These are phyloP conservation scores for Alternaria brassicicola DNA, from an alignment of 2,329 filamentous ascomycete species.

Conservation along the genomic window DNA sequence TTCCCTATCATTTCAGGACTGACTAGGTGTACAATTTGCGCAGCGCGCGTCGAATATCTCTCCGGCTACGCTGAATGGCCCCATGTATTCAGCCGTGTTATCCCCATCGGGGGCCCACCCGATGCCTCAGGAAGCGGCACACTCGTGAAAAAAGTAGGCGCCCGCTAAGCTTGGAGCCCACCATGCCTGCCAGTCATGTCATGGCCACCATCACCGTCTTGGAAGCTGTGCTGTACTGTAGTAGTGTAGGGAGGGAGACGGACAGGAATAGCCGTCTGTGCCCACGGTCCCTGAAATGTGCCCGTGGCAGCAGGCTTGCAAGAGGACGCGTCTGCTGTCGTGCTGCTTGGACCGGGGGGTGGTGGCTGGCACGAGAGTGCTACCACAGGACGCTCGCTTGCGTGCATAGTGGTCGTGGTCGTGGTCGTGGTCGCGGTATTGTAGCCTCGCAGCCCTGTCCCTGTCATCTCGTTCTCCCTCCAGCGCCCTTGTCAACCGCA, in stretches of 20 bases:
- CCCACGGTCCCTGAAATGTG: conserved; percentile 18
- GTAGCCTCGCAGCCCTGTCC: conserved; percentile 22
- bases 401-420: conserved; percentile 35
- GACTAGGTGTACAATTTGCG: conserved; percentile 26
- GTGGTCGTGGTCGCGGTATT: no score
- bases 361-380: conserved; percentile 29
- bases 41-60: conserved; percentile 37
- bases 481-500: conserved; percentile 35
- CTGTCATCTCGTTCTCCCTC: conserved; percentile 24
- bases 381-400: conserved; percentile 37
- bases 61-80: conserved; percentile 43
- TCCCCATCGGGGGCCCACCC: conserved; percentile 47
- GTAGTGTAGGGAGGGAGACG: conserved; percentile 7
- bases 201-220: conserved; percentile 6
- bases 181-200: conserved; percentile 21
- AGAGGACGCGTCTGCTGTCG: conserved; percentile 28
- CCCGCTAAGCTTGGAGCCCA: conserved; percentile 41
- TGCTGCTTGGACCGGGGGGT: conserved; percentile 31
- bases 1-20: conserved; percentile 33
- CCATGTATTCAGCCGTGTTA: conserved; percentile 43
- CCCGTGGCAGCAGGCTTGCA: conserved; percentile 15
- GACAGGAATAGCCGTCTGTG: conserved; percentile 24
- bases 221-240: neutral
- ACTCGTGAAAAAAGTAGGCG: conserved; percentile 41
- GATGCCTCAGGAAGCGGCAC: conserved; percentile 37